Evolutionary conservation across 139 green algal genomes (phyloP).

Genomic region (Pleodorina starrii): DNA sequence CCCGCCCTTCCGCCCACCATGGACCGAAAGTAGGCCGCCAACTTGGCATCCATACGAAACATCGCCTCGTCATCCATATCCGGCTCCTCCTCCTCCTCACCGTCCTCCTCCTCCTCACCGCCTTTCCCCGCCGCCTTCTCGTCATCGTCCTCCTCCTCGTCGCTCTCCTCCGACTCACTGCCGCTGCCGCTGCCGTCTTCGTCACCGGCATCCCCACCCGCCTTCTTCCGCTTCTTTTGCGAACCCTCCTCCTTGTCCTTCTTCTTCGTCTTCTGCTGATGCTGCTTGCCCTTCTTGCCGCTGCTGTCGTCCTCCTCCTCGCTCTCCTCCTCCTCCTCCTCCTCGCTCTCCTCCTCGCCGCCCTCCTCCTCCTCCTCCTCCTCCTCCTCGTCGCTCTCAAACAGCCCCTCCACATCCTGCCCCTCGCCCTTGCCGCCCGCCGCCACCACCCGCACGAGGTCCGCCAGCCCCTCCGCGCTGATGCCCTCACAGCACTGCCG

Average conservation of each 20-base stretch:
- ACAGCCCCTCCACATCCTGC: constrained; percentile 38
- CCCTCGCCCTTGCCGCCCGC: constrained; percentile 49
- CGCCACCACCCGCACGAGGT: constrained; percentile 78
- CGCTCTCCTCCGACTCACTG: constrained; percentile 38
- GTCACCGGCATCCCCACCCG: neutral
- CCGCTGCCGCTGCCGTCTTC: constrained; percentile 2
- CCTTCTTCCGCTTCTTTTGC: neutral
- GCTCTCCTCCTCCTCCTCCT: constrained; percentile 21
- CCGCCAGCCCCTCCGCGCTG: constrained; percentile 51
- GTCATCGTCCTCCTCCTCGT: constrained; percentile 70
- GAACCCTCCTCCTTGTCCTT: neutral
- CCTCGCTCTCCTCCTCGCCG: constrained; percentile 23
- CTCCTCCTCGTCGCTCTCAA: constrained; percentile 61
- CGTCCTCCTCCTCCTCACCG: neutral
- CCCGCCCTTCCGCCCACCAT: constrained; percentile 55
- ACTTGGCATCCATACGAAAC: constrained; percentile 83
- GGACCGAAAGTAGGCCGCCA: constrained; percentile 63
- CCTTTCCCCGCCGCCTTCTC: neutral
- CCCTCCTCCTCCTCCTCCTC: constrained; percentile 52
- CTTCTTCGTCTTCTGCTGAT: neutral
- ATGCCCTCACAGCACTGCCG: constrained; percentile 44
- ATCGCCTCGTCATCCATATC: constrained; percentile 80
- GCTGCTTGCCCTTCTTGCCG: neutral
- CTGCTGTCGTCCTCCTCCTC: neutral
- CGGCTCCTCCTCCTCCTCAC: constrained; percentile 34